Evolutionary conservation across 768 basidiomycete genomes (phyloP).

Genomic region (Galerina marginata): DNA sequence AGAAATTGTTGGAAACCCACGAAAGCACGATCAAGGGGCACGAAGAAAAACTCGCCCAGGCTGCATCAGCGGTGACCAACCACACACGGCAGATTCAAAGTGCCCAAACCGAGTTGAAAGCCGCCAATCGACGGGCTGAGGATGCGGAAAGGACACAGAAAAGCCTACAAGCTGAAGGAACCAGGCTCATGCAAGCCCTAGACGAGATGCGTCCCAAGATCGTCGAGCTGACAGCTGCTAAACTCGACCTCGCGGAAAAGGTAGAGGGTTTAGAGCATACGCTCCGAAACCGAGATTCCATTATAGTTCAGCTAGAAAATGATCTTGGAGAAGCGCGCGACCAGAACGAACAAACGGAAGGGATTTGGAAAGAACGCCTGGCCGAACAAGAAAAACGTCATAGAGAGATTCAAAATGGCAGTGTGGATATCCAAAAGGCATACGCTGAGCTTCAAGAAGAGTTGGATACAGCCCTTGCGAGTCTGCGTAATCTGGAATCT

Average conservation of each 20-base stretch:
- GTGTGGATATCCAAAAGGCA: constrained; percentile 65
- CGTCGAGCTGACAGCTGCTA: constrained; percentile 76
- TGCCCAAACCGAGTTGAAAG: constrained; percentile 68
- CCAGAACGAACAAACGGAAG: constrained; percentile 51
- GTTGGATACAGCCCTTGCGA: constrained; percentile 57
- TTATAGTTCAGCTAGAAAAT: constrained; percentile 66
- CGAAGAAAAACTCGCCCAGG: constrained; percentile 62
- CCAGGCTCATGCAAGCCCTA: constrained; percentile 76
- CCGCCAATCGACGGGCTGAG: constrained; percentile 69
- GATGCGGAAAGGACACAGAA: constrained; percentile 75
- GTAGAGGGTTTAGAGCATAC: constrained; percentile 59
- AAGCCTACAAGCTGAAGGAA: constrained; percentile 79
- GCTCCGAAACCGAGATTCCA: constrained; percentile 57
- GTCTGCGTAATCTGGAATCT: constrained; percentile 62
- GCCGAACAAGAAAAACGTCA: constrained; percentile 59
- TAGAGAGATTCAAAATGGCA: constrained; percentile 49
- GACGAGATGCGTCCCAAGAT: constrained; percentile 89
- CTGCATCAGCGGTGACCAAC: constrained; percentile 56
- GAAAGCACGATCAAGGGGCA: constrained; percentile 55
- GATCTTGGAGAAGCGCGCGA: constrained; percentile 60
- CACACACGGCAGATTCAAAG: constrained; percentile 63
- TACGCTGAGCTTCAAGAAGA: constrained; percentile 68
- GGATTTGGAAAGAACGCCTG: constrained; percentile 50
- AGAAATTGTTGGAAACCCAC: constrained; percentile 50
- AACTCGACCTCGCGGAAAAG: constrained; percentile 71